Evolutionary conservation across 2,329 filamentous ascomycete species (phyloP).

Genomic region (Colletotrichum limetticola): DNA sequence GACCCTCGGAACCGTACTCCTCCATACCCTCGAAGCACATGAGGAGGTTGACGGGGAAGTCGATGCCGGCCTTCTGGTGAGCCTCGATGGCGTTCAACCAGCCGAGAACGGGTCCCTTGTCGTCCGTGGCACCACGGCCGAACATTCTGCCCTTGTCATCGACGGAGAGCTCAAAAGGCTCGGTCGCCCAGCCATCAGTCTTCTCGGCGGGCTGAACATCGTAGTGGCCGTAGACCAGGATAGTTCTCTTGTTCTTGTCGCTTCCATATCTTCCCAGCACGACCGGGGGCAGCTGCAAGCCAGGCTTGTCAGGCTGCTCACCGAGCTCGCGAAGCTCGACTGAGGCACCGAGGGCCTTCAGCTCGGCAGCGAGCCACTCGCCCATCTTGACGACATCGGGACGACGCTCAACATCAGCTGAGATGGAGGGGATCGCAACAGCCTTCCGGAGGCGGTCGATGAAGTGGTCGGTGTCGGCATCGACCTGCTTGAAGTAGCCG

Average conservation of each 20-base stretch:
- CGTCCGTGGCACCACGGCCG: constrained; percentile 93
- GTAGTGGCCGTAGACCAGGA: constrained; percentile 98
- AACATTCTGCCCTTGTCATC: constrained; percentile 96
- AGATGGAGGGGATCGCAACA: constrained; percentile 96
- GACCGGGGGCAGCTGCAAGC: constrained; percentile 91
- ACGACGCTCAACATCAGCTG: constrained; percentile 87
- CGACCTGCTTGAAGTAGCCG: constrained; percentile 92
- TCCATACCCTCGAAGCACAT: constrained; percentile 99
- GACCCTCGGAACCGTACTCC: constrained; percentile 95
- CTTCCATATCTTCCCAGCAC: constrained; percentile 92
- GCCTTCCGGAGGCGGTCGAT: constrained; percentile 91
- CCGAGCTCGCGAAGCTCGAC: constrained; percentile 90
- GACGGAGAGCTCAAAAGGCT: constrained; percentile 89
- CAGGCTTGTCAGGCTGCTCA: constrained; percentile 90
- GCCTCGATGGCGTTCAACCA: constrained; percentile 99
- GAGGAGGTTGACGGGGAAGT: constrained; percentile 96
- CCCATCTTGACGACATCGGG: constrained; percentile 97
- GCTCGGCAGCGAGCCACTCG: constrained; percentile 85
- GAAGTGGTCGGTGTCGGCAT: constrained; percentile 81
- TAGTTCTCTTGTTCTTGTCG: constrained; percentile 92
- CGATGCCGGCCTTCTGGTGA: constrained; percentile 92
- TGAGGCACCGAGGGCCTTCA: constrained; percentile 84
- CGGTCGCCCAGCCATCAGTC: constrained; percentile 94
- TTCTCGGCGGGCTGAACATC: constrained; percentile 96
- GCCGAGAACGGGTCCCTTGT: constrained; percentile 96